Conservation (phyloP, 2,329 filamentous ascomycete species). For the Paecilomyces formosus region DNA sequence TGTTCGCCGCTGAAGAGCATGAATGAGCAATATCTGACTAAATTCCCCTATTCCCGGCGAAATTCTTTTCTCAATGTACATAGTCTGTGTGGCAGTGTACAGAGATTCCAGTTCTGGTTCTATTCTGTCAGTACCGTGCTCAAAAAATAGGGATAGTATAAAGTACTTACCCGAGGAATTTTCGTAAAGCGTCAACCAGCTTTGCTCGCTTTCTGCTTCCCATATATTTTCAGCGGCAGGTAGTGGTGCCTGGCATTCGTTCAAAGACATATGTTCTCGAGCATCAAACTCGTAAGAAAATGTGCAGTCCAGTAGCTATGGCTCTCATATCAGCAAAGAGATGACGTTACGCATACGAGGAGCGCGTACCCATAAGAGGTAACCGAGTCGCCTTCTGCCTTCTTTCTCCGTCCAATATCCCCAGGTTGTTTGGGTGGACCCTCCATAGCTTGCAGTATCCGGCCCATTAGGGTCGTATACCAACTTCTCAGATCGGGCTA, state of each 20-base stretch:
- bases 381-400: slow-evolving; percentile 29
- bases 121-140: neutral
- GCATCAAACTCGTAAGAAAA: slow-evolving; percentile 30
- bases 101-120: slow-evolving; percentile 27
- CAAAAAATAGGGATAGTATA: neutral
- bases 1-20: slow-evolving; percentile 43
- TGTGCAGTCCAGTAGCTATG: slow-evolving; percentile 37
- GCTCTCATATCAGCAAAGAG: neutral
- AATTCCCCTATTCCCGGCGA: slow-evolving; percentile 41
- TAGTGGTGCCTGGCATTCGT: slow-evolving; percentile 32
- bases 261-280: slow-evolving; percentile 28
- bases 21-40: slow-evolving; percentile 42
- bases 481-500: slow-evolving; percentile 16
- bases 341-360: neutral
- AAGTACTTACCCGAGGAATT: slow-evolving; percentile 12
- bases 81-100: slow-evolving; percentile 34
- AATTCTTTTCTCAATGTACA: slow-evolving; percentile 45
- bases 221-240: slow-evolving; percentile 36
- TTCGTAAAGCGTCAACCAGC: slow-evolving; percentile 23
- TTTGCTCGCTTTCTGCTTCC: slow-evolving; percentile 26
- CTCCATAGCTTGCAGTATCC: neutral
- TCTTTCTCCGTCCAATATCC: slow-evolving; percentile 31
- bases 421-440: slow-evolving; percentile 20
- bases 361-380: slow-evolving; percentile 35
- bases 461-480: slow-evolving; percentile 9